Evolutionary conservation across 2,329 filamentous ascomycete genomes (phyloP), one percentile per base, ranked within the genome.

Genomic region (Verticillium zaregamsianum): DNA sequence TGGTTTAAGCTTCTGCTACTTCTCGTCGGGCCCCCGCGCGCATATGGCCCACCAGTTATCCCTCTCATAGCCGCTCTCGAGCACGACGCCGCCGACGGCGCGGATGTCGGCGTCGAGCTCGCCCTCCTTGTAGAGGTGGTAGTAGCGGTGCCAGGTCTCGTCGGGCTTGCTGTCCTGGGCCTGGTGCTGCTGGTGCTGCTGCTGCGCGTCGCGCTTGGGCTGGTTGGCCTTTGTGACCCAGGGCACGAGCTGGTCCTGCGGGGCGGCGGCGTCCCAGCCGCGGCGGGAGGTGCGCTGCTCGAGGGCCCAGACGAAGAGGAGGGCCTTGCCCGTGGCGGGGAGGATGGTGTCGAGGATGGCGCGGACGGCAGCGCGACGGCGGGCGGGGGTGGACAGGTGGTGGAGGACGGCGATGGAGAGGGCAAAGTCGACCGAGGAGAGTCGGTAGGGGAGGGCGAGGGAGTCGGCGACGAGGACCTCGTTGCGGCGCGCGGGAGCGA

Each of bases 41-140:
- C 75, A 78, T 72, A 97, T 88, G 60, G 88, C 92, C 94, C 94
- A 99, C 95, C 95, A 98, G 77, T 99, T 99, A 73, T 98, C 95
- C 79, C 89, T 93, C 73, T 99, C 95, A 76, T 98, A 99, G 37
- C 95, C 95, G 63, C 86, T 87, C 66, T 91, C 88, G 28, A 95
- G 69, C 15, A 97, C 86, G 57, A 76, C 77, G 8, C 93, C 95
- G 20, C 93, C 93, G 23, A 90, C 93, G 17, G 83, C 82, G 58
- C 75, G 73, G 62, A 97, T 85, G 72, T 97, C 91, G 54, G 86
- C 82, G 72, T 97, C 93, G 62, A 99, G 80, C 78, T 99, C 95
- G 17, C 91, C 91, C 72, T 91, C 85, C 60, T 86, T 83, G 76
- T 97, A 99, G 31, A 99, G 80, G 76, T 99, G 95, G 73, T 99